These are phyloP conservation scores for Dryadomyces quercivorus DNA, from an alignment of 2,329 filamentous ascomycete genomes.

Conservation along the genomic window DNA sequence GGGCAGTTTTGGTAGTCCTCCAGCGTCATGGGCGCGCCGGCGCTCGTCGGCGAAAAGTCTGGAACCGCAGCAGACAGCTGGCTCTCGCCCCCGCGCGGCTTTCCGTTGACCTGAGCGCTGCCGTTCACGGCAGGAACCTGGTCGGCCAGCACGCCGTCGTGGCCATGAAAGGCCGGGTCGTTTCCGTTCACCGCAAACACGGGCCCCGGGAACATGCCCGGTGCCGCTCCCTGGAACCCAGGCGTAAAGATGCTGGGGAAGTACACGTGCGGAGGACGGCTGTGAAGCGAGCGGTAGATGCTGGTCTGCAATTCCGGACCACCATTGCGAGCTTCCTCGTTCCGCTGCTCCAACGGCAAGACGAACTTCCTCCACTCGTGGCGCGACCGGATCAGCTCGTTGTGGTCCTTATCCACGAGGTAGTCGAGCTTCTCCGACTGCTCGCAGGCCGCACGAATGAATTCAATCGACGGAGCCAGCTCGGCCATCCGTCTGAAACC, in stretches of 20 bases:
- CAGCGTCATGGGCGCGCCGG: slow-evolving; percentile 15
- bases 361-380: slow-evolving; percentile 75
- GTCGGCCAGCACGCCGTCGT: slow-evolving; percentile 7
- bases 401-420: slow-evolving; percentile 59
- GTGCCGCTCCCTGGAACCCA: slow-evolving; percentile 16
- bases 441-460: slow-evolving; percentile 64
- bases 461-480: slow-evolving; percentile 57
- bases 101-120: slow-evolving; percentile 17
- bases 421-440: slow-evolving; percentile 64
- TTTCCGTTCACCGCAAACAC: slow-evolving; percentile 17
- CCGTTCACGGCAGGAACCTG: slow-evolving; percentile 15
- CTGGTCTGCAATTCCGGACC: slow-evolving; percentile 32
- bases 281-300: slow-evolving; percentile 19
- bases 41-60: slow-evolving; percentile 39
- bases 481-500: slow-evolving; percentile 76
- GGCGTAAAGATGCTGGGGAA: slow-evolving; percentile 18
- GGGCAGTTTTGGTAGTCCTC: slow-evolving; percentile 20
- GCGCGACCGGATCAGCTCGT: slow-evolving; percentile 64
- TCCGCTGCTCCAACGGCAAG: slow-evolving; percentile 56
- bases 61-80: slow-evolving; percentile 51
- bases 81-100: slow-evolving; percentile 27
- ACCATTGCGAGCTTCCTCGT: slow-evolving; percentile 60
- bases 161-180: slow-evolving; percentile 18
- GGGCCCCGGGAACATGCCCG: slow-evolving; percentile 11
- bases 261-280: slow-evolving; percentile 10